phyloP scores from a whole-genome alignment of 129 eudicot species.

The Glebionis coronaria region DNA sequence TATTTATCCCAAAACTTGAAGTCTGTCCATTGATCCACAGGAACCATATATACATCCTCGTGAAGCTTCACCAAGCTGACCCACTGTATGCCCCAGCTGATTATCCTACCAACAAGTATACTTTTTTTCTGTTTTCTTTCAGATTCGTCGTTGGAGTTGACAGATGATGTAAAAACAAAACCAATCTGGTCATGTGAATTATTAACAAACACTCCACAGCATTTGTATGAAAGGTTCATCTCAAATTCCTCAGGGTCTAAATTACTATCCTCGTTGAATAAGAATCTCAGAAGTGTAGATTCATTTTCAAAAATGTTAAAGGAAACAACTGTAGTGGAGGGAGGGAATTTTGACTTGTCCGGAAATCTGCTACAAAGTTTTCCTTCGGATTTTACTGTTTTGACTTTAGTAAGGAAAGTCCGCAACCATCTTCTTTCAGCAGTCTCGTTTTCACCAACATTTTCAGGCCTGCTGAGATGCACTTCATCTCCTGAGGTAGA shows the following conservation, averaged over 20 bases:
- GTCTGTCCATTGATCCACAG: slow-evolving; percentile 66
- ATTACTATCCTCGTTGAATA: slow-evolving; percentile 29
- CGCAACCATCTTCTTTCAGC: slow-evolving; percentile 62
- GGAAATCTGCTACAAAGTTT: slow-evolving; percentile 57
- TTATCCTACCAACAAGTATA: slow-evolving; percentile 59
- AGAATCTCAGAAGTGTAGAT: slow-evolving; percentile 39
- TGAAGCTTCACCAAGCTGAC: slow-evolving; percentile 66
- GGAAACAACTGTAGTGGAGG: slow-evolving; percentile 49
- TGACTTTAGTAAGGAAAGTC: slow-evolving; percentile 57
- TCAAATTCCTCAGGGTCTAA: slow-evolving; percentile 32
- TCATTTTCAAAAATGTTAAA: slow-evolving; percentile 56
- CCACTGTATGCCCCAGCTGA: slow-evolving; percentile 77
- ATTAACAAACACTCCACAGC: slow-evolving; percentile 61
- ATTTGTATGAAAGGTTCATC: slow-evolving; percentile 46
- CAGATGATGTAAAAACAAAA: slow-evolving; percentile 44
- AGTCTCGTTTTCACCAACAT: slow-evolving; percentile 27
- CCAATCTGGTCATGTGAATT: slow-evolving; percentile 67
- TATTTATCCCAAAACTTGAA: slow-evolving; percentile 60
- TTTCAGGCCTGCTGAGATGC: slow-evolving; percentile 22
- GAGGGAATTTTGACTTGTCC: slow-evolving; percentile 46
- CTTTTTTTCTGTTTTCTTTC: slow-evolving; percentile 30
- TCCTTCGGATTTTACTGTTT: slow-evolving; percentile 51
- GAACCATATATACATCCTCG: slow-evolving; percentile 38
- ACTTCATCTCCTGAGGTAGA: slow-evolving; percentile 30
- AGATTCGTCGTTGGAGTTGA: slow-evolving; percentile 21